phyloP scores from a whole-genome alignment of 352 stramenopile genomes.

The Phytopythium boreale region DNA sequence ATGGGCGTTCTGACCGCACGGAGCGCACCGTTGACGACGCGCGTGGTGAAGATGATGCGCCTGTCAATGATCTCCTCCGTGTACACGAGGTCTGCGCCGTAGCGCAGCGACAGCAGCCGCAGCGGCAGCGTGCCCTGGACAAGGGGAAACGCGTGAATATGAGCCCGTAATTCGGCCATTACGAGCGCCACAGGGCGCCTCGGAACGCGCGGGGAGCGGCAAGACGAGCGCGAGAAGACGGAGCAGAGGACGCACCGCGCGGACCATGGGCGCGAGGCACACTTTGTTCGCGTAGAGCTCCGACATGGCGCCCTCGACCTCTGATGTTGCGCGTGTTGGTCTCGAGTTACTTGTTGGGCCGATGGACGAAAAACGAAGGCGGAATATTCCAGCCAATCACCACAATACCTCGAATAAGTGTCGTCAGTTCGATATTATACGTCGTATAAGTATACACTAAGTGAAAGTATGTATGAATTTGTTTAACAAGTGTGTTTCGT shows the following conservation, averaged over 20 bases:
- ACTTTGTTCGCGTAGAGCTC: constrained; percentile 74
- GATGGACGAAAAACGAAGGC: not conserved
- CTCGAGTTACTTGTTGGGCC: not conserved
- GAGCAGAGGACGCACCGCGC: constrained; percentile 59
- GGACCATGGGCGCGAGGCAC: constrained; percentile 93
- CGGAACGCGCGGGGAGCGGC: not conserved
- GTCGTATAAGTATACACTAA: not conserved
- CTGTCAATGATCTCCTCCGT: constrained; percentile 96
- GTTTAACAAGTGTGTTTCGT: not conserved
- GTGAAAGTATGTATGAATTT: not conserved
- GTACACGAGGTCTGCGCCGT: constrained; percentile 92
- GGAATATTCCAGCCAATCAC: constrained; percentile 5
- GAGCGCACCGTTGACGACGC: constrained; percentile 75
- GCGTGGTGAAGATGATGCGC: constrained; percentile 81
- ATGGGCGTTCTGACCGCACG: not conserved
- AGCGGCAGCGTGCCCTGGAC: constrained; percentile 88
- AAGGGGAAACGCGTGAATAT: constrained; percentile 1
- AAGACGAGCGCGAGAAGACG: constrained; percentile 5
- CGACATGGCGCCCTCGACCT: constrained; percentile 19
- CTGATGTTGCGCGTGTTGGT: not conserved
- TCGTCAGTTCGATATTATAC: not conserved
- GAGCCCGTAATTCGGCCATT: not conserved
- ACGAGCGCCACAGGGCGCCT: not conserved
- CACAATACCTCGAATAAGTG: not conserved
- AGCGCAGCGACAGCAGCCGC: constrained; percentile 87